A percentile compares a stretch with the other conserved stretches of the same genome.
Conservation (phyloP, 306 rosid species). For the Sicyos edulis region DNA sequence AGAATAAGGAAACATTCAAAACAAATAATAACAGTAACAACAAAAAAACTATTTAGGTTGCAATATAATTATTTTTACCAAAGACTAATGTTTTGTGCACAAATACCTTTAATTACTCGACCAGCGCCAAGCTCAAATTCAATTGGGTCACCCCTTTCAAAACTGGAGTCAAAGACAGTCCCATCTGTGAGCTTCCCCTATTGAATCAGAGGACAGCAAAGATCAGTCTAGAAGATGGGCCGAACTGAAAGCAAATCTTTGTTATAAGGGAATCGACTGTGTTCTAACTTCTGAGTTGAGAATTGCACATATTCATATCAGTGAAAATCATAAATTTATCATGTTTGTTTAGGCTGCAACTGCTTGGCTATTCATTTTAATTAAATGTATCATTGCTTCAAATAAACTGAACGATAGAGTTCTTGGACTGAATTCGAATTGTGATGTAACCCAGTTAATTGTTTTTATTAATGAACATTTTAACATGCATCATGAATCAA, state of each 20-base stretch:
- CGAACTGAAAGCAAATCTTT: neutral
- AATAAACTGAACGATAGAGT: neutral
- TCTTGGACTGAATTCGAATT: neutral
- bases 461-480: neutral
- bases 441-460: neutral
- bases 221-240: constrained; percentile 6
- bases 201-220: constrained; percentile 23
- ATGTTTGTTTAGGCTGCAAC: neutral
- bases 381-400: neutral
- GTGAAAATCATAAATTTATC: neutral
- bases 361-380: neutral
- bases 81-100: neutral
- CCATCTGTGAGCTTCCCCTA: constrained; percentile 99
- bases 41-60: neutral
- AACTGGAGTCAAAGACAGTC: constrained; percentile 95
- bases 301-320: neutral
- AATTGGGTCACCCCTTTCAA: constrained; percentile 78
- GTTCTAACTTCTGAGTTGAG: neutral
- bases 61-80: neutral
- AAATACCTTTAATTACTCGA: constrained; percentile 89
- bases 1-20: neutral
- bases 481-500: constrained; percentile 1
- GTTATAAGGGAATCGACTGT: neutral
- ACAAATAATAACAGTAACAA: neutral
- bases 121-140: constrained; percentile 86